A percentile compares a stretch with the other conserved stretches of the same genome.
Evolutionary conservation across 768 basidiomycete species (phyloP).

Genomic region (Rhodotorula kratochvilovae): DNA sequence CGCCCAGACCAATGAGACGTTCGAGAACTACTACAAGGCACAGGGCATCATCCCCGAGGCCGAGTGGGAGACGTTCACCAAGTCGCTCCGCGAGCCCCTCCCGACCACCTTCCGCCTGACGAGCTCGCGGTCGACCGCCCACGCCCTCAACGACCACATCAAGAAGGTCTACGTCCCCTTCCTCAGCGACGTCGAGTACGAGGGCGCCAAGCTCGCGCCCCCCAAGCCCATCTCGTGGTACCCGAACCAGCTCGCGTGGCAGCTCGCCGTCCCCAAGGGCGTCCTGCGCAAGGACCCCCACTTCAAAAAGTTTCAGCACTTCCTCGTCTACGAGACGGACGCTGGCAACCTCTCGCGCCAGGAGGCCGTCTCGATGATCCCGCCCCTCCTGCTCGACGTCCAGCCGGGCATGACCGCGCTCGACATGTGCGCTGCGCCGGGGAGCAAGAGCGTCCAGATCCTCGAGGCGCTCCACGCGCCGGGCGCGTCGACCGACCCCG

Average conservation of each 20-base stretch:
- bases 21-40: slow-evolving; percentile 53
- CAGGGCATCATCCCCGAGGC: slow-evolving; percentile 67
- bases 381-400: slow-evolving; percentile 90
- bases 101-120: slow-evolving; percentile 93
- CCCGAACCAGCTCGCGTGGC: slow-evolving; percentile 92
- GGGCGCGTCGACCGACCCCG: slow-evolving; percentile 46
- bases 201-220: slow-evolving; percentile 68
- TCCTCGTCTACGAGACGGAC: slow-evolving; percentile 96
- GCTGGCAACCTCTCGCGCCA: slow-evolving; percentile 93
- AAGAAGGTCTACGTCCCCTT: slow-evolving; percentile 71
- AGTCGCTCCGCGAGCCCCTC: slow-evolving; percentile 62
- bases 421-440: slow-evolving; percentile 98
- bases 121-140: slow-evolving; percentile 64
- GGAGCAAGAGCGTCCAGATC: slow-evolving; percentile 96
- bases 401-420: slow-evolving; percentile 82
- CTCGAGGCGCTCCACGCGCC: slow-evolving; percentile 87
- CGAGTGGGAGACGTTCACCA: slow-evolving; percentile 74
- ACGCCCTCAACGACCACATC: slow-evolving; percentile 74
- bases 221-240: slow-evolving; percentile 89
- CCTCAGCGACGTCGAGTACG: slow-evolving; percentile 67
- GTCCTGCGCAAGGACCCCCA: slow-evolving; percentile 78
- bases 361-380: slow-evolving; percentile 99
- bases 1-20: slow-evolving; percentile 45
- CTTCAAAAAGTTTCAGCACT: slow-evolving; percentile 91
- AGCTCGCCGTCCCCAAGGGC: slow-evolving; percentile 84